phyloP scores from a whole-genome alignment of 768 basidiomycete genomes.

The Leucosporidium creatinivorum region DNA sequence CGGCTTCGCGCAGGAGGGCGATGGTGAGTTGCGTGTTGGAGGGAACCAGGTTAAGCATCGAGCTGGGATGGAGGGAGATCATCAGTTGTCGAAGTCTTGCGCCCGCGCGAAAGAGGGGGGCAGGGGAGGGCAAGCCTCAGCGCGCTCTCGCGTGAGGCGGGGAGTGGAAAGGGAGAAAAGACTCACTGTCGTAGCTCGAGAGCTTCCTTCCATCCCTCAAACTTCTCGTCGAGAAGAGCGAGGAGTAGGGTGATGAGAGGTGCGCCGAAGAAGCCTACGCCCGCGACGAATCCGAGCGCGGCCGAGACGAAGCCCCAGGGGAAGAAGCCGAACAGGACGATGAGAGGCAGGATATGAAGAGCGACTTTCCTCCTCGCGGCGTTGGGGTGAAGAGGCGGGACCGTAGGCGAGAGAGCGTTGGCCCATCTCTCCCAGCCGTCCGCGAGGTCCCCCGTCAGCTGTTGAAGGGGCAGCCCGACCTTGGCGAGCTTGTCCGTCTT shows the following conservation, averaged over 20 bases:
- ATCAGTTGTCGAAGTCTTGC: background rate
- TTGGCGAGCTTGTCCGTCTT: background rate
- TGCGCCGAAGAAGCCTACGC: background rate
- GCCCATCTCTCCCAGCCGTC: conserved; percentile 1
- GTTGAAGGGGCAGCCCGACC: background rate
- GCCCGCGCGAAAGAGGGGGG: background rate
- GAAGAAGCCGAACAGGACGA: background rate
- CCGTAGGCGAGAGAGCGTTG: background rate
- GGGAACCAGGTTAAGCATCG: background rate
- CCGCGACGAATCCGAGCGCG: background rate
- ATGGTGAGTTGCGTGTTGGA: background rate
- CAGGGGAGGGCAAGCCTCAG: too few relatives aligned
- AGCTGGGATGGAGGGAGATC: background rate
- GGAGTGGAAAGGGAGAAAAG: too few relatives aligned
- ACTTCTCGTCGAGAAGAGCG: background rate
- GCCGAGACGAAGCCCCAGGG: background rate
- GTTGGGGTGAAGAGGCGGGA: background rate
- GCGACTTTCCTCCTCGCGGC: conserved; percentile 2
- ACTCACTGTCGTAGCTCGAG: conserved; percentile 1
- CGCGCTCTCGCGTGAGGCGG: too few relatives aligned
- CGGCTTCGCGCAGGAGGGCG: background rate
- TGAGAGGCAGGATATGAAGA: background rate
- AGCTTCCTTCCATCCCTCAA: background rate
- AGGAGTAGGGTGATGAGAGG: background rate
- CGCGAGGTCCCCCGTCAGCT: background rate